Conservation (phyloP, 2,329 filamentous ascomycete species). For the Peltaster fructicola region DNA sequence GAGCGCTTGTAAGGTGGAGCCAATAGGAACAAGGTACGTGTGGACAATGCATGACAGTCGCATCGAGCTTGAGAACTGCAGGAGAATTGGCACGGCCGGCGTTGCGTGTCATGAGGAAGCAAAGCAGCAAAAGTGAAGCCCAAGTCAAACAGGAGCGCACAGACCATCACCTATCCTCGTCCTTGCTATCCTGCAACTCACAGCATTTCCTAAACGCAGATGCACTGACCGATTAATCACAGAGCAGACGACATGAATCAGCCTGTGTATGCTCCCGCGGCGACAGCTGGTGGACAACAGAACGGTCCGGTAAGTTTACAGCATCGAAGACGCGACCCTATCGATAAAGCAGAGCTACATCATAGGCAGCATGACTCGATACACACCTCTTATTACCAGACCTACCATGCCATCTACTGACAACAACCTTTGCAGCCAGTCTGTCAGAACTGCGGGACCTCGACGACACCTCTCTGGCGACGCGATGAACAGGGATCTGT, state of each 20-base stretch:
- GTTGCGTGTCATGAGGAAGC: no score
- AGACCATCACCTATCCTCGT: no score
- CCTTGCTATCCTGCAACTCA: no score
- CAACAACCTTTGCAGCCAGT: slow-evolving; percentile 58
- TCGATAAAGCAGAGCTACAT: slow-evolving; percentile 9
- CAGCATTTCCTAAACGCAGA: no score
- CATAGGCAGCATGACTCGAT: slow-evolving; percentile 1
- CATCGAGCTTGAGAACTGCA: no score
- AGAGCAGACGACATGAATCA: slow-evolving; percentile 43
- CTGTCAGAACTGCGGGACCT: slow-evolving; percentile 91
- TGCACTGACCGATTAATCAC: no score
- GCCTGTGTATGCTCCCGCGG: slow-evolving; percentile 45
- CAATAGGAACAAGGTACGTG: no score
- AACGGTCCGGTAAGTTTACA: slow-evolving; percentile 36
- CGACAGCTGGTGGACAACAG: slow-evolving; percentile 46
- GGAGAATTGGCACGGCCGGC: no score
- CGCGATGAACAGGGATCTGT: slow-evolving; percentile 91
- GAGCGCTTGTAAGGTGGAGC: slow-evolving; percentile 2
- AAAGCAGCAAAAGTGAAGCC: no score
- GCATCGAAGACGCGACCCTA: slow-evolving; percentile 5
- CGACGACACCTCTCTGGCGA: slow-evolving; percentile 90
- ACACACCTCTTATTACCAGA: neutral
- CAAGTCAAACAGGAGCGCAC: no score
- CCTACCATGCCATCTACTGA: slow-evolving; percentile 3
- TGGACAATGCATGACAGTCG: no score